Percentiles rank a stretch among this genome's conserved stretches.
Evolutionary conservation across 495 filamentous ascomycete genomes (phyloP).

Genomic region (Podospora fimiseda): DNA sequence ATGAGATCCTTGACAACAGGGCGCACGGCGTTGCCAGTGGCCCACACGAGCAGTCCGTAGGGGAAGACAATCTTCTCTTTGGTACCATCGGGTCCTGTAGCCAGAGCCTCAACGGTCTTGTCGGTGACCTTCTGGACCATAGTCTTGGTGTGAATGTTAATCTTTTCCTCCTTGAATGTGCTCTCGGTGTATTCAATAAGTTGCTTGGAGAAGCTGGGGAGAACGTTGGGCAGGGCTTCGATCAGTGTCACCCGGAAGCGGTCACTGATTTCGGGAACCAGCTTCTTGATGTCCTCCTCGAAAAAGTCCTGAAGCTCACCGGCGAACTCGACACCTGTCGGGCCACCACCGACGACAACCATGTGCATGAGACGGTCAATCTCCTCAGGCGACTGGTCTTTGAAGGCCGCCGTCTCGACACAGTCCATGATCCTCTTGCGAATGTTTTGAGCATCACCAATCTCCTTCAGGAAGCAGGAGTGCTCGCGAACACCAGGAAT

Average conservation of each 20-base stretch:
- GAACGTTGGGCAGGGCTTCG: constrained; percentile 95
- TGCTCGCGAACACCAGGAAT: constrained; percentile 93
- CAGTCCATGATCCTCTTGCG: constrained; percentile 99
- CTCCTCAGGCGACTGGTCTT: constrained; percentile 88
- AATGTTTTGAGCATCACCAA: constrained; percentile 88
- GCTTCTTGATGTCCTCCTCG: constrained; percentile 93
- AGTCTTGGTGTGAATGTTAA: constrained; percentile 94
- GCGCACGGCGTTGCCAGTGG: constrained; percentile 92
- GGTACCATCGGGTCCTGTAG: constrained; percentile 75
- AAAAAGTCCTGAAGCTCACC: constrained; percentile 99
- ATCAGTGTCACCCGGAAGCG: constrained; percentile 96
- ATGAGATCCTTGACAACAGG: constrained; percentile 85
- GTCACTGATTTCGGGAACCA: constrained; percentile 88
- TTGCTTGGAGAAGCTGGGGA: constrained; percentile 98
- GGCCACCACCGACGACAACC: constrained; percentile 97
- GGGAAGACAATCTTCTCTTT: constrained; percentile 77
- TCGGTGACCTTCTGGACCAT: constrained; percentile 97
- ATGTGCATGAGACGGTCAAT: constrained; percentile 93
- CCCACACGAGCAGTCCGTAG: constrained; percentile 96
- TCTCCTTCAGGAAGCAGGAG: constrained; percentile 98
- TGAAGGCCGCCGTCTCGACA: constrained; percentile 96
- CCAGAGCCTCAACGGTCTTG: constrained; percentile 88
- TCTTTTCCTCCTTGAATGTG: constrained; percentile 97
- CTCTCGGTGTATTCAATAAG: constrained; percentile 98
- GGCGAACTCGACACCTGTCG: constrained; percentile 96